Evolutionary conservation across 176 grass and related monocot species (phyloP).

Genomic region (Alloteropsis semialata): DNA sequence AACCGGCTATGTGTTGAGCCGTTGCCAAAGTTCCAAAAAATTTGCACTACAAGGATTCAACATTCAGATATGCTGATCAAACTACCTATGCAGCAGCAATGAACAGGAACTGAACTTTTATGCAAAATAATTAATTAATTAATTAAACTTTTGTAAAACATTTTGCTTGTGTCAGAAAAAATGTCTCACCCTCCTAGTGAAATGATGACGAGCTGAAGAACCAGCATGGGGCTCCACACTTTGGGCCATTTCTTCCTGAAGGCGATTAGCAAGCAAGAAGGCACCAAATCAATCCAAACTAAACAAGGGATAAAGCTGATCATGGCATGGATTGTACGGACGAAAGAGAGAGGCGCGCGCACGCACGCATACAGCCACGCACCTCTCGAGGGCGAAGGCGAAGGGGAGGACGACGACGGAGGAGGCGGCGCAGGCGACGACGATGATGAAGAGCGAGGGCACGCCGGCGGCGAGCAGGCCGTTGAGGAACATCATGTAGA

Average conservation of each 20-base stretch:
- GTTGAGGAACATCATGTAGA: slow-evolving; percentile 54
- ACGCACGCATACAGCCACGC: no score
- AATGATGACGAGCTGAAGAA: slow-evolving; percentile 31
- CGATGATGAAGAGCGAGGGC: slow-evolving; percentile 45
- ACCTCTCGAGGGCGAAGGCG: slow-evolving; percentile 49
- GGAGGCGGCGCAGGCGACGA: slow-evolving; percentile 39
- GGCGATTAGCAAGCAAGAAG: not conserved
- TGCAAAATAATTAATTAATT: not conserved
- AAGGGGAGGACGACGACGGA: slow-evolving; percentile 42
- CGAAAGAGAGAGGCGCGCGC: no score
- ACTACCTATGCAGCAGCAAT: not conserved
- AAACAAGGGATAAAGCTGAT: not conserved
- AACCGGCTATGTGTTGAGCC: not conserved
- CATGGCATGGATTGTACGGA: not conserved
- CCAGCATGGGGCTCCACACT: slow-evolving; percentile 27
- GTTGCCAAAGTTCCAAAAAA: not conserved
- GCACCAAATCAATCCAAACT: not conserved
- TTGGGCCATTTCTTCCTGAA: slow-evolving; percentile 54
- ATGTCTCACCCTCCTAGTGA: slow-evolving; percentile 58
- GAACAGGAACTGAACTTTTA: not conserved
- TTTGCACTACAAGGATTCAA: not conserved
- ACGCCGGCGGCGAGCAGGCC: slow-evolving; percentile 41
- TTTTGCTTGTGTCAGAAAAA: not conserved
- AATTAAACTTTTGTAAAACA: not conserved
- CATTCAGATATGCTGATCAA: not conserved